phyloP scores from a whole-genome alignment of 148 eudicot genomes.

The Chenopodium berlandieri region DNA sequence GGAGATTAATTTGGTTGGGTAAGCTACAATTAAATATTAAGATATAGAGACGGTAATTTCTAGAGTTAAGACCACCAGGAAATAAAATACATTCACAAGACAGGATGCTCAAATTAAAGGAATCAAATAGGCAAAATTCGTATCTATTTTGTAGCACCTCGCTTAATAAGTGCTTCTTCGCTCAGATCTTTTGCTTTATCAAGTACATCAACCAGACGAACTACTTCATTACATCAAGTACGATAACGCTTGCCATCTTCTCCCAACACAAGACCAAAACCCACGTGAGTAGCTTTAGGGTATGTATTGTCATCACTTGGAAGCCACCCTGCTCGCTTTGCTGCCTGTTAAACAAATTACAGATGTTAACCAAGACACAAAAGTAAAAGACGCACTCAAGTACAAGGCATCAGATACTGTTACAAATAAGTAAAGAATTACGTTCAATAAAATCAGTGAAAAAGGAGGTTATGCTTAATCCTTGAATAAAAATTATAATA shows the following conservation, averaged over 20 bases:
- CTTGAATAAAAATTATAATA: not conserved
- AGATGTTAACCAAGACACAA: no score
- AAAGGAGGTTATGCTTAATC: not conserved
- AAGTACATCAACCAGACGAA: constrained; percentile 68
- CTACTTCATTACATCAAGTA: constrained; percentile 81
- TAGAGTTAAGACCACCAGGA: not conserved
- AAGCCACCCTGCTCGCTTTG: constrained; percentile 85
- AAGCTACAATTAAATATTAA: not conserved
- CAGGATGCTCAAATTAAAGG: not conserved
- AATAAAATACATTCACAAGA: not conserved
- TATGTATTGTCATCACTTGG: constrained; percentile 49
- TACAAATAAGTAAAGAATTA: not conserved
- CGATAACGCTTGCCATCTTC: constrained; percentile 81
- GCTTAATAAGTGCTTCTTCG: constrained; percentile 53
- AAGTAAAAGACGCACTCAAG: not conserved
- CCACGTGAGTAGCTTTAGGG: constrained; percentile 77
- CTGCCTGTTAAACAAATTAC: constrained; percentile 48
- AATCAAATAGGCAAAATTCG: not conserved
- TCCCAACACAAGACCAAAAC: constrained; percentile 94
- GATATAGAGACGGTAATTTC: not conserved
- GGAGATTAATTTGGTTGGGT: constrained; percentile 9
- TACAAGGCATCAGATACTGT: not conserved
- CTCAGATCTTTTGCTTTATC: constrained; percentile 87
- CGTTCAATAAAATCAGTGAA: not conserved
- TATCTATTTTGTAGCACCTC: constrained; percentile 40